Base-by-base conservation (phyloP, 2,329 filamentous ascomycete genomes). In the Nemania bipapillata region DNA sequence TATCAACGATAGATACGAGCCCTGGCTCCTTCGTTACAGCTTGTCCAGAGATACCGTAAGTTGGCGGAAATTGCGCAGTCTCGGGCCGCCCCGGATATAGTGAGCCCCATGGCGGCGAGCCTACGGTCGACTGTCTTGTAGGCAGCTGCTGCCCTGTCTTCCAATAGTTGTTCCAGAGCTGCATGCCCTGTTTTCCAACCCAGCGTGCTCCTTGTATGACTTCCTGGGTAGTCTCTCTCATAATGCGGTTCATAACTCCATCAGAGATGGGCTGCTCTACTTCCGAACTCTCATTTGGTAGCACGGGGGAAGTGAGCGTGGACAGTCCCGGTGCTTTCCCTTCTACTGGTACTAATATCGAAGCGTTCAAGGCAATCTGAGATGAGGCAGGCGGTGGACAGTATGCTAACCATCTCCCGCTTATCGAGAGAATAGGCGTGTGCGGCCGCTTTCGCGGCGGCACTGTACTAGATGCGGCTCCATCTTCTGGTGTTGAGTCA, bases 121-220 rank as follows among this genome's bases (percentile, higher is more conserved):
- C 74, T 20, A 80, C 74, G 1, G 80, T 77, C 32, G 82, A 77
- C 56, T 86, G 85, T 70, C 84, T 81, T 24, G 81, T 77, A 73
- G 77, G 79, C 80, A 81, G 79, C 71, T 83, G 81, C 71, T 84
- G 84, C 50, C 80, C 79, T 28, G 82, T 77, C 75, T 91, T 93
- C 88, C 92, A 94, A 80, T 96, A 95, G 75, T 86, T 91, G 75
- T 93, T 93, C 87, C 92, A 93, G 9, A 90, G 90, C 77, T 93
- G 90, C 75, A 89, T 85, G 24, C 92, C 89, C 77, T 94, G 91
- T 75, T 94, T 91, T 2, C 91, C 90, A 63, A 93, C 87, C 89
- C 91, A 94, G 72, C 87, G 90, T 28, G 90, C 91, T 22, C 90
- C 89, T 66, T 91, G 89, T 50, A 94, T 91, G 49, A 93, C 82